phyloP scores from a whole-genome alignment of 208 protist genomes.

The Trichomonas tenax region DNA sequence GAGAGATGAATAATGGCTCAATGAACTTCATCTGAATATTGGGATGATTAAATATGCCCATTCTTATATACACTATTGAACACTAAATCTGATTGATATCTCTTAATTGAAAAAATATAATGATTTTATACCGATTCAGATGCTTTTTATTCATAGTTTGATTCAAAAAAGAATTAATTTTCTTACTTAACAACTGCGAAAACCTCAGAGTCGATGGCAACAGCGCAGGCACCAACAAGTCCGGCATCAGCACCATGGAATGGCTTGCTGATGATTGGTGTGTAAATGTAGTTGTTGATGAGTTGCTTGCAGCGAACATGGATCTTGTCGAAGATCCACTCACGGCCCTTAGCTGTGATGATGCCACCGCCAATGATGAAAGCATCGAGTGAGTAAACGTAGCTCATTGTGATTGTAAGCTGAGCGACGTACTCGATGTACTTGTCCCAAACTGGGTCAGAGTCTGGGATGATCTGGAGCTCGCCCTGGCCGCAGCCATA shows the following conservation, averaged over 20 bases:
- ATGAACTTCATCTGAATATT: too few species aligned
- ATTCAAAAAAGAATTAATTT: not conserved
- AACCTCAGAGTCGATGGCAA: not conserved
- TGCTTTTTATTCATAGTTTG: too few species aligned
- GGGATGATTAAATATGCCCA: too few species aligned
- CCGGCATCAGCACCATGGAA: not conserved
- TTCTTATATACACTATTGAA: too few species aligned
- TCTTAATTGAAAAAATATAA: too few species aligned
- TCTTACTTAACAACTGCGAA: not conserved
- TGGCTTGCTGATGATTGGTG: not conserved
- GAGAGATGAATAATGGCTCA: too few species aligned
- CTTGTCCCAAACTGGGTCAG: conserved; percentile 42
- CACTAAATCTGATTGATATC: too few species aligned
- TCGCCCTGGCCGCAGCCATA: conserved; percentile 20
- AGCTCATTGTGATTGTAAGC: not conserved
- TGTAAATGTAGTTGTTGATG: not conserved
- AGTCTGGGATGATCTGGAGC: conserved; percentile 32
- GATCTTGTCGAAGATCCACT: not conserved
- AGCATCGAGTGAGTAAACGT: conserved; percentile 17
- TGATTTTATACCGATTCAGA: too few species aligned
- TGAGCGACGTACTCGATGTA: conserved; percentile 39
- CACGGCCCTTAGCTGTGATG: not conserved
- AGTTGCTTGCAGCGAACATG: not conserved
- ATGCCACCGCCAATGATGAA: conserved; percentile 33
- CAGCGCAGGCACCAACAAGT: not conserved